Evolutionary conservation across 495 filamentous ascomycete species (phyloP), one percentile per base, ranked within the genome.

Genomic region (Hypoxylon subgilvum): DNA sequence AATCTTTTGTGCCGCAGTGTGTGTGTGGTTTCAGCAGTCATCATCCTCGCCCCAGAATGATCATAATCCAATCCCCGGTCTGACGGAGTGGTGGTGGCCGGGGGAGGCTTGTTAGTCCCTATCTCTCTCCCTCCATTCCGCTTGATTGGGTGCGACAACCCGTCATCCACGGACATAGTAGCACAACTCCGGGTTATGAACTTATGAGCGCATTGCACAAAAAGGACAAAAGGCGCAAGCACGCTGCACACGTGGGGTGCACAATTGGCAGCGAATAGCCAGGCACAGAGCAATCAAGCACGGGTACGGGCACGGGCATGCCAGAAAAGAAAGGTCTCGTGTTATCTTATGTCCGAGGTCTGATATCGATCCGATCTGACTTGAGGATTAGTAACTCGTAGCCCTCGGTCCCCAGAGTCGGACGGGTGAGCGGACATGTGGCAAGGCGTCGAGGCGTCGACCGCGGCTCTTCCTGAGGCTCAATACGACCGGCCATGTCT

Each of bases 191-290:
- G 61, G 42, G 23, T 8, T 27, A 27, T 27, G 23, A 8, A n/a
- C 28, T 25, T 49, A 57, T 63, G 52, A 58, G 60, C 60, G 48
- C 52, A 63, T 56, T 46, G 60, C 43, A 63, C 53, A 57, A 59
- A 52, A 46, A 31, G 49, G 45, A 31, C 36, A 58, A 47, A 56
- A 18, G 32, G 45, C 35, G 35, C 35, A 38, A 41, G 58, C 51
- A 56, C 35, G 34, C 28, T 12, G 28, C 41, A 57, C 66, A 69
- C 66, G 66, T 69, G 66, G 66, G 66, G 66, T 63, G 58, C 55
- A 59, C 54, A 69, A 66, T 61, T 69, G 63, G 66, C 66, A 34
- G 52, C 52, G 58, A 62, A 57, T 7, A 38, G 31, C 31, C 31
- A 34, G n/a, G 31, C 31, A 34, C 31, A 34, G n/a, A 34, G n/a